Evolutionary conservation across 805 yeast genomes (phyloP), one percentile per base, ranked within the genome.

Genomic region (Saturnispora mendoncae): DNA sequence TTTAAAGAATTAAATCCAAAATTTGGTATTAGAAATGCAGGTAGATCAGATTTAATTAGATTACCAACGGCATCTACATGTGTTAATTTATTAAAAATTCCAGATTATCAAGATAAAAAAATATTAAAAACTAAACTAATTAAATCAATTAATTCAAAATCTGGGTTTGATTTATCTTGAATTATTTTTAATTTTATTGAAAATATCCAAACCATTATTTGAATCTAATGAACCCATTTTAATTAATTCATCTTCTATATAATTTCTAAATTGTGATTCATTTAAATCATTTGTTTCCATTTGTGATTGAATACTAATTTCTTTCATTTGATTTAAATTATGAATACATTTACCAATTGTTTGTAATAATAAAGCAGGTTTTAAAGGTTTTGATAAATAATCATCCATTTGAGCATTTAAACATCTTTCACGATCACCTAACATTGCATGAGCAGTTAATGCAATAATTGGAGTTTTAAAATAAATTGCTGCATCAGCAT

Each of bases 61-160:
- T 64, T 92, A 30, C 98, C 98, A 0, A 85, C 97, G 0, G 83
- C 97, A 0, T 78, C 96, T 0, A 92, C 98, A 0, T 92, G 98
- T 67, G 84, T 87, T 24, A 92, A 92, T 55, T 61, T 92, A 43
- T 65, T 92, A 46, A 87, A 82, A 53, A 60, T 92, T 21, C 98
- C 98, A 0, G 82, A 87, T 55, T 92, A 92, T 58, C 62, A 66
- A 48, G 65, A 81, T 50, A 81, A 78, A 52, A 58, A 66, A 31
- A 20, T 71, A 2, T 61, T 92, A 33, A 69, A 69, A 43, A 62
- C 70, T 33, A 88, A 87, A 57, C 60, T 90, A 40, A 55, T 86
- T 19, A 85, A 82, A 57, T 77, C 95, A 1, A 87, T 92, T 38
- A 75, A 77, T 43, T 69, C 88, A 0, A 86, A 79, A 3, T 87